Base-by-base conservation (phyloP, 352 stramenopile species). In the Elongisporangium senticosum region DNA sequence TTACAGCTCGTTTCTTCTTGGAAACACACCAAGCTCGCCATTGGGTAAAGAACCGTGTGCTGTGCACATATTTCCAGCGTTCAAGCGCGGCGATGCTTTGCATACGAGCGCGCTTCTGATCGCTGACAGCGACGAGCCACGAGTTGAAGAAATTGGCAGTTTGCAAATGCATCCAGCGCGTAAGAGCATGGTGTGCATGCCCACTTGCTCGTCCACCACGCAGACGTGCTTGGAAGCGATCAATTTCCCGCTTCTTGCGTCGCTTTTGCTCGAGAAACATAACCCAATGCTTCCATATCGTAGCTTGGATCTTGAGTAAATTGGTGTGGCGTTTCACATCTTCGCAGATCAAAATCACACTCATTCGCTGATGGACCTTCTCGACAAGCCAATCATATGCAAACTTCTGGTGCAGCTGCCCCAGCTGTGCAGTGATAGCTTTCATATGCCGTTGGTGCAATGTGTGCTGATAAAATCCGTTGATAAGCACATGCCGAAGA, bases 1-100 rank as follows among this genome's bases (percentile, higher is more conserved):
- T 23, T 0, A 49, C 49, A 49, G 51, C 50, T 37, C 62, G 56
- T 7, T 64, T 61, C 11, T 71, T 73, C 19, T 47, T 53, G 15
- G 10, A 26, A n/a, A 24, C 7, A 13, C 14, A 26, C 4, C 54
- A 47, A 23, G 40, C 23, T 4, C 7, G 39, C 2, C 8, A 47
- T 7, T 10, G 20, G 4, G 10, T 26, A 15, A 24, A 19, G 11
- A 24, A 13, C 0, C 23, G 22, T 43, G 33, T 5, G 11, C 33
- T 43, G 11, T 43, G 33, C 33, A 43, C 33, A 43, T 15, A 17
- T 43, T 43, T 43, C 33, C 33, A 43, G 33, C 33, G 33, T 43
- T 43, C 33, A 43, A 43, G 33, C 11, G 33, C 33, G 13, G 33
- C 11, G 33, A 43, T 43, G 33, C 11, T 43, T 17, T 43, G 33